Conservation (phyloP, 306 rosid genomes). For the Citrullus amarus region DNA sequence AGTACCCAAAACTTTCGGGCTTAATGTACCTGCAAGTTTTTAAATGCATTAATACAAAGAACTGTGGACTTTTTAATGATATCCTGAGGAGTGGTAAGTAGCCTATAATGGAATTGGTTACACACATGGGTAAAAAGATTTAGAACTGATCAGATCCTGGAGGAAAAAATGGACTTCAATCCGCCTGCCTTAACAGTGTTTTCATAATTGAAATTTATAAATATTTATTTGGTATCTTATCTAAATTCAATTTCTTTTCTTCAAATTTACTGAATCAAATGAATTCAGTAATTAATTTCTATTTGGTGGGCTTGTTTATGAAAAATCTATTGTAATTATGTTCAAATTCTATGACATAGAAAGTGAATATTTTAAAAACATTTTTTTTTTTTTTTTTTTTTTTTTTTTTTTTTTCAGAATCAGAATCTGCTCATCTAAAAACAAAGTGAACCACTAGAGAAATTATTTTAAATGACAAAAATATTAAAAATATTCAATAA, state of each 20-base stretch:
- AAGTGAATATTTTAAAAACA: too few relatives aligned
- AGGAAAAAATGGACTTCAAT: not conserved
- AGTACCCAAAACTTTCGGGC: conserved; percentile 55
- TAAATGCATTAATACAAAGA: not conserved
- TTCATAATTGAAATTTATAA: too few relatives aligned
- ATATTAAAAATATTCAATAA: too few relatives aligned
- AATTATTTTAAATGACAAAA: too few relatives aligned
- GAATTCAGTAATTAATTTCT: not conserved
- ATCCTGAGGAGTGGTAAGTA: not conserved
- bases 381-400: not conserved
- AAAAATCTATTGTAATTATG: too few relatives aligned
- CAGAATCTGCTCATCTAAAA: not conserved
- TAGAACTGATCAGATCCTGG: not conserved
- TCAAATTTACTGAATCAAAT: not conserved
- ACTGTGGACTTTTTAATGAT: not conserved
- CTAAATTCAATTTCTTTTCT: too few relatives aligned
- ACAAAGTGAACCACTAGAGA: not conserved
- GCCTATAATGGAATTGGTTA: not conserved
- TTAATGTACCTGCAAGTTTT: conserved; percentile 41
- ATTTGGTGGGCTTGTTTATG: not conserved
- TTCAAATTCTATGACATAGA: too few relatives aligned
- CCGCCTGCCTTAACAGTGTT: too few relatives aligned
- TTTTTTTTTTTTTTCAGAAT: not conserved
- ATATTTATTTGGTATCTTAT: not conserved
- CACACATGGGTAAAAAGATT: not conserved